Base-by-base conservation (phyloP, 129 eudicot genomes). In the Solidago caesia region DNA sequence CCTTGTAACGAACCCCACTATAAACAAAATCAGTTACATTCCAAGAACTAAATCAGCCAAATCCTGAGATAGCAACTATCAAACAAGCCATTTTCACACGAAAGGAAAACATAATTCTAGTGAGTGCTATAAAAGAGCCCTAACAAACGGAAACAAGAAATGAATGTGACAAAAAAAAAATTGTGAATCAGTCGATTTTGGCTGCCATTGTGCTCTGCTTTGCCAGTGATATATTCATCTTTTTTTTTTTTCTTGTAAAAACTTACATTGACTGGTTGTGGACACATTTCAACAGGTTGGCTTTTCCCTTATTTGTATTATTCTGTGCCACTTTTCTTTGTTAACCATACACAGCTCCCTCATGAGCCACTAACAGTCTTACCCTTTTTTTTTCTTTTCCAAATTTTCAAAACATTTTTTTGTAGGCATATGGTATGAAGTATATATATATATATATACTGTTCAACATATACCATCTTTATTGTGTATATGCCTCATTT, bases 131-230 rank as follows among this genome's bases (percentile, higher is more conserved):
- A 51, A 51, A 51, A 25, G 6, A 60, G 25, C 66, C 65, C 60
- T 57, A 68, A 69, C 48, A 58, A 47, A 77, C 44, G 52, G 16
- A 77, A 76, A 29, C 68, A 21, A 68, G 64, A 78, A 63, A 62
- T 62, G 51, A 42, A 68, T 44, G 82, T 68, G 75, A 27, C 73
- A n/a, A n/a, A n/a, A n/a, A n/a, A n/a, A n/a, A n/a, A n/a, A n/a
- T n/a, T n/a, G 84, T 84, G 82, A 78, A 80, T 58, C 82, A 70
- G 70, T 67, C 70, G 64, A 13, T 3, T 68, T 80, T 76, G 64
- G 72, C 71, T 53, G 63, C 79, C 82, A 76, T 77, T 80, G 82
- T 79, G 64, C 8, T 75, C 13, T 52, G 29, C 65, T 56, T 14
- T 67, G 73, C 59, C 39, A 60, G 75, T 85, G 89, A 79, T 72